Evolutionary conservation across 805 yeast genomes (phyloP).

Genomic region (Candida chilensis): DNA sequence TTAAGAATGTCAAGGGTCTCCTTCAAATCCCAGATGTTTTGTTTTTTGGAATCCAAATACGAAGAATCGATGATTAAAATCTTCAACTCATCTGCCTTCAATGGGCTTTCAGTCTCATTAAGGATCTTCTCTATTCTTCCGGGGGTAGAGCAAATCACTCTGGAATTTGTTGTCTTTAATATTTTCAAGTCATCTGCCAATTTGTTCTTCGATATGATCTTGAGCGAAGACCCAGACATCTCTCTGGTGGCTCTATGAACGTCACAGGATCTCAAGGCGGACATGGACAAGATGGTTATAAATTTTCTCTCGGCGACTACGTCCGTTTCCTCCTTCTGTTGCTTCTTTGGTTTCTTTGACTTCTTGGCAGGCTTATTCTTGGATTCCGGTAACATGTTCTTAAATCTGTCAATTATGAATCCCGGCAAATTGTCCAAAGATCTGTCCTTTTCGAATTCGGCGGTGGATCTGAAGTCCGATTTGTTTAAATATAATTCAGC

Average conservation of each 20-base stretch:
- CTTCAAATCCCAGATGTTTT: slow-evolving; percentile 49
- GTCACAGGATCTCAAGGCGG: slow-evolving; percentile 86
- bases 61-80: slow-evolving; percentile 53
- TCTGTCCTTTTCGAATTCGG: slow-evolving; percentile 45
- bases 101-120: slow-evolving; percentile 28
- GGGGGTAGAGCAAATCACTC: slow-evolving; percentile 57
- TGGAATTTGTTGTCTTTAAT: slow-evolving; percentile 30
- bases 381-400: slow-evolving; percentile 30
- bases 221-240: slow-evolving; percentile 46
- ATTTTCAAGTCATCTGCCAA: slow-evolving; percentile 50
- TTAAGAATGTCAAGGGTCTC: slow-evolving; percentile 35
- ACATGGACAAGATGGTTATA: slow-evolving; percentile 52
- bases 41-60: slow-evolving; percentile 51
- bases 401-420: slow-evolving; percentile 44
- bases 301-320: slow-evolving; percentile 28
- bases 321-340: slow-evolving; percentile 6
- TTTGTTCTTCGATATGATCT: slow-evolving; percentile 69
- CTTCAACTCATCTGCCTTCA: slow-evolving; percentile 33
- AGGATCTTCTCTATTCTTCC: slow-evolving; percentile 45
- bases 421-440: slow-evolving; percentile 43
- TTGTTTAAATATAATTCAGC: slow-evolving; percentile 54
- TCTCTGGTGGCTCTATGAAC: slow-evolving; percentile 53
- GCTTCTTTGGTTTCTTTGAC: slow-evolving; percentile 14
- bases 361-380: slow-evolving; percentile 15
- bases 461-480: slow-evolving; percentile 50